These are phyloP conservation scores for Nitzschia palea DNA, from an alignment of 108 stramenopile genomes.

Conservation along the genomic window DNA sequence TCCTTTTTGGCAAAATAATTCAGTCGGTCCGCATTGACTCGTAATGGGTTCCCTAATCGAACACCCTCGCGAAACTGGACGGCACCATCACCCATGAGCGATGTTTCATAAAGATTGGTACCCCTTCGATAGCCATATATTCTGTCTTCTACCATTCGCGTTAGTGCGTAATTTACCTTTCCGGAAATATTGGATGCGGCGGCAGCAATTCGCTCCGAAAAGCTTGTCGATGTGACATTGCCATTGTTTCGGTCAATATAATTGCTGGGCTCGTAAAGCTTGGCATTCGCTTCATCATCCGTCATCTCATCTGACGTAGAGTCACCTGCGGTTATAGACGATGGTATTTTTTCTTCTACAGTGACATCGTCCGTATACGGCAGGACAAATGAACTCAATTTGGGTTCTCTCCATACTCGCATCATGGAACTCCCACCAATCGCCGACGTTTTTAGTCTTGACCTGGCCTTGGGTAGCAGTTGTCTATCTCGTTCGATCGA, in stretches of 20 bases:
- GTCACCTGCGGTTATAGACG: too few relatives aligned
- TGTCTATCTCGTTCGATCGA: background rate
- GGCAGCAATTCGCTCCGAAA: slow-evolving; percentile 6
- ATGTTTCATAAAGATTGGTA: slow-evolving; percentile 57
- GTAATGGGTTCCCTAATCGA: slow-evolving; percentile 64
- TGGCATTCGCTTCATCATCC: slow-evolving; percentile 14
- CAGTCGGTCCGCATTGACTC: slow-evolving; percentile 72
- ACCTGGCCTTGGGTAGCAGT: background rate
- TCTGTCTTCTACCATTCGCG: slow-evolving; percentile 78
- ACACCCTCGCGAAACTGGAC: slow-evolving; percentile 81
- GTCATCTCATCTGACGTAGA: background rate
- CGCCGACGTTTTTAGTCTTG: slow-evolving; percentile 24
- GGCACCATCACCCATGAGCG: slow-evolving; percentile 70
- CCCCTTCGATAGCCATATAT: slow-evolving; percentile 75
- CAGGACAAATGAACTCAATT: slow-evolving; percentile 9
- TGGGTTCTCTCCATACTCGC: slow-evolving; percentile 27
- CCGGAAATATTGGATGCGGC: slow-evolving; percentile 4
- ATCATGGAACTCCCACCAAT: slow-evolving; percentile 31
- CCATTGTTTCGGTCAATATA: background rate
- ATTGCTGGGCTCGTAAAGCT: slow-evolving; percentile 9
- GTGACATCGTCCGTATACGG: slow-evolving; percentile 2
- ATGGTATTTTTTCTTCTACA: background rate
- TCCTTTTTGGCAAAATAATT: slow-evolving; percentile 76
- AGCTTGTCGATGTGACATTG: slow-evolving; percentile 12
- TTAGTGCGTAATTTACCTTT: slow-evolving; percentile 57